phyloP scores from a whole-genome alignment of 305 asterid species.

The Lippia alba region DNA sequence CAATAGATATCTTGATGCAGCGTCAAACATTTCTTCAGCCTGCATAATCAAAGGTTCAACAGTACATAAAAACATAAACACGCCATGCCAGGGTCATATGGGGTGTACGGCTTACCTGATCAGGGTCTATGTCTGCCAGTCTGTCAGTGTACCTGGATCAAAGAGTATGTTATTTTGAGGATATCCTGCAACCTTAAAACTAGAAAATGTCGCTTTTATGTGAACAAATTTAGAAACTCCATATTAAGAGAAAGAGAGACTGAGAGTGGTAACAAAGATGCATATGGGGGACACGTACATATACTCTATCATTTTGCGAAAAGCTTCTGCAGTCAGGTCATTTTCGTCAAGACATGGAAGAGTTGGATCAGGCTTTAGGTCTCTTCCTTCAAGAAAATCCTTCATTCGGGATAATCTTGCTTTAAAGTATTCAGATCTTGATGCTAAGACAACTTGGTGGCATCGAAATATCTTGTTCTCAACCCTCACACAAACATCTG shows the following conservation, averaged over 20 bases:
- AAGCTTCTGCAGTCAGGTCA: constrained; percentile 76
- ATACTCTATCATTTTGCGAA: constrained; percentile 89
- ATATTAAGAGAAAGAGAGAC: constrained; percentile 10
- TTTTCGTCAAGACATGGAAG: constrained; percentile 88
- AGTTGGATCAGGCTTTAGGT: constrained; percentile 45
- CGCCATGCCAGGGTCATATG: constrained; percentile 14
- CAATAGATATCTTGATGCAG: constrained; percentile 93
- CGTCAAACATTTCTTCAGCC: constrained; percentile 96
- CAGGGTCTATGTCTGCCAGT: constrained; percentile 67
- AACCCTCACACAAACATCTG: constrained; percentile 82
- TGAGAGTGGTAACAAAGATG: constrained; percentile 24
- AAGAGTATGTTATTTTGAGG: constrained; percentile 30
- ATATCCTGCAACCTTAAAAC: neutral
- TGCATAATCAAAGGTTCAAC: constrained; percentile 43
- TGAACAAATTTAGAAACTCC: constrained; percentile 15
- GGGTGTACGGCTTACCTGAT: constrained; percentile 78
- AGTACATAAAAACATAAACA: constrained; percentile 12
- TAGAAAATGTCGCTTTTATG: neutral
- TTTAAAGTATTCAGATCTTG: constrained; percentile 92
- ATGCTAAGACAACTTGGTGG: constrained; percentile 89
- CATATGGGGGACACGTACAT: constrained; percentile 62
- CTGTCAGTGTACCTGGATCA: constrained; percentile 87
- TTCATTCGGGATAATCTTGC: constrained; percentile 80
- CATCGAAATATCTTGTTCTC: constrained; percentile 73
- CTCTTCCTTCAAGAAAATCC: constrained; percentile 67